Percentiles rank a stretch among this genome's conserved stretches.
These are phyloP conservation scores for Brachypodium distachyon DNA, from an alignment of 202 grass and related monocot species.

Conservation along the genomic window DNA sequence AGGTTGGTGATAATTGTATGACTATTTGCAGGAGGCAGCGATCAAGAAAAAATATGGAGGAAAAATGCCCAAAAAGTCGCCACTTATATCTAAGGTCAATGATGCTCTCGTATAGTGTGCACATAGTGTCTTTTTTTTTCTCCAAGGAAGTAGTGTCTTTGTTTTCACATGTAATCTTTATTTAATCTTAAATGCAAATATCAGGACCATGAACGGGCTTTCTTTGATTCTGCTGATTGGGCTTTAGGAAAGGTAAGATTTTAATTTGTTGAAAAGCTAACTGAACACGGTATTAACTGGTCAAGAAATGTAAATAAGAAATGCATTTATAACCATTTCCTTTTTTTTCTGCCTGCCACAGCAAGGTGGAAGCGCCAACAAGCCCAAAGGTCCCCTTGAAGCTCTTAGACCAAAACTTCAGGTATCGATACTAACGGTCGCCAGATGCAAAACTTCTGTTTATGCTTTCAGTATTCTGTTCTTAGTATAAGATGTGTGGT, in stretches of 20 bases:
- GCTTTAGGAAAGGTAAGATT: slow-evolving; percentile 83
- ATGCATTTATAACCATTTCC: background rate
- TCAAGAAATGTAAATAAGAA: background rate
- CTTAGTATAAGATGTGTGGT: background rate
- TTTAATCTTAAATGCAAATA: slow-evolving; percentile 5
- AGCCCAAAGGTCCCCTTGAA: slow-evolving; percentile 86
- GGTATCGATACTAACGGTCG: slow-evolving; percentile 17
- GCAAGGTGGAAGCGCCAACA: slow-evolving; percentile 75
- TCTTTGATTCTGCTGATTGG: slow-evolving; percentile 95
- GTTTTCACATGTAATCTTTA: too few relatives aligned
- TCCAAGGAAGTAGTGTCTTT: too few relatives aligned
- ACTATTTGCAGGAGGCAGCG: slow-evolving; percentile 52
- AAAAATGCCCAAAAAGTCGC: slow-evolving; percentile 64
- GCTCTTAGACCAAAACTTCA: slow-evolving; percentile 91
- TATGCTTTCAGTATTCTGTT: background rate
- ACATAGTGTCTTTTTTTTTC: too few relatives aligned
- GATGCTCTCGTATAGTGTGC: background rate
- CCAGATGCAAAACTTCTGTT: background rate
- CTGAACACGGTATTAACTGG: background rate
- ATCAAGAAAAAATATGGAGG: slow-evolving; percentile 95
- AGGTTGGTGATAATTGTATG: background rate
- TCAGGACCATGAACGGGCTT: slow-evolving; percentile 80
- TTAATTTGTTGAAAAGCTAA: background rate
- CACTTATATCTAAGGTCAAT: slow-evolving; percentile 80
- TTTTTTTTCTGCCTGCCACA: slow-evolving; percentile 11